These are phyloP conservation scores for Floccularia luteovirens DNA, from an alignment of 768 basidiomycete species.

Conservation along the genomic window DNA sequence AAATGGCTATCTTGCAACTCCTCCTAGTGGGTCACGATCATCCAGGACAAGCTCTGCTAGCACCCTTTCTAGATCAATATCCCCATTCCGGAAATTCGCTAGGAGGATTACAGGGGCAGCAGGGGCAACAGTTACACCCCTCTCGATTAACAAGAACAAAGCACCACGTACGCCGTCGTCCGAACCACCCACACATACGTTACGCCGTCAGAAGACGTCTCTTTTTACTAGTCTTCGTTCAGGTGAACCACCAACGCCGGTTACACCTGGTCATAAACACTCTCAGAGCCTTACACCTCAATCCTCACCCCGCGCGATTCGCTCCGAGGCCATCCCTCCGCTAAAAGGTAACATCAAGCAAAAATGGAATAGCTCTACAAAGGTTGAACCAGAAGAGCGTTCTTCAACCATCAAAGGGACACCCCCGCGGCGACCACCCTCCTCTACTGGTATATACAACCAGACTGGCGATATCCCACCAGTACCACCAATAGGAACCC, in stretches of 20 bases:
- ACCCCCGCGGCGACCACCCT: slow-evolving; percentile 44
- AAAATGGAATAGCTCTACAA: slow-evolving; percentile 80
- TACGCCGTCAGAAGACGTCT: slow-evolving; percentile 58
- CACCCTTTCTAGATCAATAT: slow-evolving; percentile 68
- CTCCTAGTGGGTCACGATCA: slow-evolving; percentile 40
- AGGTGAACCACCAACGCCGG: slow-evolving; percentile 41
- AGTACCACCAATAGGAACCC: slow-evolving; percentile 38
- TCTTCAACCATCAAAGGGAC: slow-evolving; percentile 36
- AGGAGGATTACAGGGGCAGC: slow-evolving; percentile 51
- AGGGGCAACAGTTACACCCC: slow-evolving; percentile 31
- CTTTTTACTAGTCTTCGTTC: slow-evolving; percentile 45
- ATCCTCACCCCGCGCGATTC: slow-evolving; percentile 43
- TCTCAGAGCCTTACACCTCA: slow-evolving; percentile 69
- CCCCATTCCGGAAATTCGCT: slow-evolving; percentile 75
- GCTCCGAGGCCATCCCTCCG: slow-evolving; percentile 31
- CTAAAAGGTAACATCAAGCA: slow-evolving; percentile 29
- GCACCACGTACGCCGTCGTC: slow-evolving; percentile 37
- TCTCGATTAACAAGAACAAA: slow-evolving; percentile 39
- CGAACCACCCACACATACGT: slow-evolving; percentile 31
- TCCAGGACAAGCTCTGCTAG: slow-evolving; percentile 41
- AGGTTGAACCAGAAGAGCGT: slow-evolving; percentile 49
- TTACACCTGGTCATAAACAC: slow-evolving; percentile 57
- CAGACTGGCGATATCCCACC: slow-evolving; percentile 29
- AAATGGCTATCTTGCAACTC: slow-evolving; percentile 61
- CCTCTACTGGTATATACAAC: slow-evolving; percentile 32